Conservation (phyloP, 768 basidiomycete genomes). For the Naganishia onofrii region DNA sequence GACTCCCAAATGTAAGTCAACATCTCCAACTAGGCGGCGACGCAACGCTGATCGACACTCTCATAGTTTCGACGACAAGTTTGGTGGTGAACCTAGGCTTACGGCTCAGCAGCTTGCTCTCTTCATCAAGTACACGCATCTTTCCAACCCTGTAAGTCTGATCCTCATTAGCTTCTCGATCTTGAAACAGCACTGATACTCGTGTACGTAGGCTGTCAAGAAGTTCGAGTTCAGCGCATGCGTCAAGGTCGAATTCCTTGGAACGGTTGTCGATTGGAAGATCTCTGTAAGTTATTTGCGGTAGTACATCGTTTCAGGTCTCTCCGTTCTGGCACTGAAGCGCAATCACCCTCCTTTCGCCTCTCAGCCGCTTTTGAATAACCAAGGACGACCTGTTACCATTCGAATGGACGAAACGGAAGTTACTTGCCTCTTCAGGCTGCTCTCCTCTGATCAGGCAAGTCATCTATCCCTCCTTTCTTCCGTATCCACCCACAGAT, state of each 20-base stretch:
- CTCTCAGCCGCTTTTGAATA: neutral
- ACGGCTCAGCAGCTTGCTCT: neutral
- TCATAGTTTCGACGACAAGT: neutral
- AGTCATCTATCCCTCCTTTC: no score
- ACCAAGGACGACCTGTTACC: no score
- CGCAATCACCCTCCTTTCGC: no score
- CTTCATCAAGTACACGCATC: neutral
- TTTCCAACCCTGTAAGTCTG: neutral
- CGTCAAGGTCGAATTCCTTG: neutral
- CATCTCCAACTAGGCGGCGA: no score
- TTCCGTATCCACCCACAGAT: no score
- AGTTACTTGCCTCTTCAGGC: no score
- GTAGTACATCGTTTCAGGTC: neutral
- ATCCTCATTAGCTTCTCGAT: no score
- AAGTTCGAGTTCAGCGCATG: slow-evolving; percentile 1
- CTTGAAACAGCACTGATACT: no score
- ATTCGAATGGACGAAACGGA: no score
- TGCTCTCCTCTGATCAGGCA: no score
- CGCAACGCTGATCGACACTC: no score
- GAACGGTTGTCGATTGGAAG: neutral
- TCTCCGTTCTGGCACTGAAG: no score
- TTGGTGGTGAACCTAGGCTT: neutral
- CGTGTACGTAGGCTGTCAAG: neutral
- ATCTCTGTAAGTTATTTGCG: neutral
- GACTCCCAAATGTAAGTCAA: neutral